Evolutionary conservation across 257 asterid genomes (phyloP).

Genomic region (Scutellaria minor): DNA sequence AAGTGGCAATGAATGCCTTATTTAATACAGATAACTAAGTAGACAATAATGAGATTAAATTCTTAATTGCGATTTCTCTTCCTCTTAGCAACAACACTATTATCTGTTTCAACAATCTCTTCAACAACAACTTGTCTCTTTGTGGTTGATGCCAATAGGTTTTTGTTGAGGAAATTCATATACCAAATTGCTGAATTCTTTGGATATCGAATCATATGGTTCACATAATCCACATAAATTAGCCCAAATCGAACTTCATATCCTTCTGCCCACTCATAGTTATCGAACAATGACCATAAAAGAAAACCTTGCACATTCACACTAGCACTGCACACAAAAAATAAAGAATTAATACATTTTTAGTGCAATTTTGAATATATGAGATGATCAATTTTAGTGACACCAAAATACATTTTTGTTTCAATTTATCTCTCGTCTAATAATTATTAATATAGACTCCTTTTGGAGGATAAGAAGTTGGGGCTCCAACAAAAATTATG

Average conservation of each 20-base stretch:
- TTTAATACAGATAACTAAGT: too few relatives aligned
- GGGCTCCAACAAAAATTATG: too few relatives aligned
- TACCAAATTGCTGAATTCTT: constrained; percentile 34
- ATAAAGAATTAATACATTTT: background rate
- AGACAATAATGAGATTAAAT: too few relatives aligned
- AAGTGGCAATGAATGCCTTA: too few relatives aligned
- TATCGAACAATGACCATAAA: constrained; percentile 31
- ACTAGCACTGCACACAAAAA: background rate
- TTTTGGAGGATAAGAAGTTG: too few relatives aligned
- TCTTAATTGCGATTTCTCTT: background rate
- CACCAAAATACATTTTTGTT: too few relatives aligned
- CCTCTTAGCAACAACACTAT: background rate
- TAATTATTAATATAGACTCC: too few relatives aligned
- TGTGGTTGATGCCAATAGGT: too few relatives aligned
- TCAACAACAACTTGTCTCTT: constrained; percentile 11
- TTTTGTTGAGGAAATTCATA: constrained; percentile 31
- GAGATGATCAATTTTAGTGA: too few relatives aligned
- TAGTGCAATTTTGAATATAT: too few relatives aligned
- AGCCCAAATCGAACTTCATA: constrained; percentile 34
- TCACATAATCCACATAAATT: constrained; percentile 26
- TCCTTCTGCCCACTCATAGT: constrained; percentile 35
- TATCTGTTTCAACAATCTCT: background rate
- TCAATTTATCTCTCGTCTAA: too few relatives aligned
- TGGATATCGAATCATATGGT: constrained; percentile 22
- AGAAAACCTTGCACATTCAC: constrained; percentile 26